Evolutionary conservation across 371 early-diverging fungal species (phyloP).

Genomic region (Fennellomyces sp.): DNA sequence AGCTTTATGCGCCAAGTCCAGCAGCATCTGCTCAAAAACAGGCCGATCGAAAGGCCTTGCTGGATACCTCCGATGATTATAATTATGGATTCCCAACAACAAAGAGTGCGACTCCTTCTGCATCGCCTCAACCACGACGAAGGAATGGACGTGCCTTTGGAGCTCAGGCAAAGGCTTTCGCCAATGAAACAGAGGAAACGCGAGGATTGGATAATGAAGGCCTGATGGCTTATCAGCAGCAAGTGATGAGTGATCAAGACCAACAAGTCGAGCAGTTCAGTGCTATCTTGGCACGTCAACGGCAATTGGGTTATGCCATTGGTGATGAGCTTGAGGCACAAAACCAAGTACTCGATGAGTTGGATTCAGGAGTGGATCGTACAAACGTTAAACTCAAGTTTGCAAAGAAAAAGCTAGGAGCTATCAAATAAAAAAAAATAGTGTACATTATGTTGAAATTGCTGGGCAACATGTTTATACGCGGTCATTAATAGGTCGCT

Average conservation of each 20-base stretch:
- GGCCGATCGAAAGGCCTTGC: not conserved
- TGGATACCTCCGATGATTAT: not conserved
- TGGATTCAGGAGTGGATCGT: slow-evolving; percentile 76
- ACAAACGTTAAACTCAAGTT: slow-evolving; percentile 76
- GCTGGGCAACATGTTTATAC: too few relatives aligned
- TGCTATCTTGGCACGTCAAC: slow-evolving; percentile 79
- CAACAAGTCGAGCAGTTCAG: slow-evolving; percentile 75
- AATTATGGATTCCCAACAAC: slow-evolving; percentile 3
- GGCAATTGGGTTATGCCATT: slow-evolving; percentile 84
- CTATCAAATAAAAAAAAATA: slow-evolving; percentile 59
- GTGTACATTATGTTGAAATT: too few relatives aligned
- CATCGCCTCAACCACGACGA: not conserved
- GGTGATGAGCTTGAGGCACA: slow-evolving; percentile 90
- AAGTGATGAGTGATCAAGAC: slow-evolving; percentile 85
- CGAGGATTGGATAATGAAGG: slow-evolving; percentile 77
- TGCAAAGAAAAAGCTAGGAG: slow-evolving; percentile 77
- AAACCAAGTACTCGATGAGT: slow-evolving; percentile 83
- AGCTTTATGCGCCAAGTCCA: slow-evolving; percentile 15
- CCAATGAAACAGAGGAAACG: slow-evolving; percentile 79
- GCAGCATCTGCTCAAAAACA: slow-evolving; percentile 1
- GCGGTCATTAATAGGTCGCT: not conserved
- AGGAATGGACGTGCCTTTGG: slow-evolving; percentile 68
- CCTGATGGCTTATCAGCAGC: slow-evolving; percentile 75
- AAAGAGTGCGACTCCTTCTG: not conserved
- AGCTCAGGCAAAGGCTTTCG: slow-evolving; percentile 46